A percentile compares a stretch with the other conserved stretches of the same genome.
Conservation (phyloP, 768 basidiomycete genomes). For the Trametopsis cervina region DNA sequence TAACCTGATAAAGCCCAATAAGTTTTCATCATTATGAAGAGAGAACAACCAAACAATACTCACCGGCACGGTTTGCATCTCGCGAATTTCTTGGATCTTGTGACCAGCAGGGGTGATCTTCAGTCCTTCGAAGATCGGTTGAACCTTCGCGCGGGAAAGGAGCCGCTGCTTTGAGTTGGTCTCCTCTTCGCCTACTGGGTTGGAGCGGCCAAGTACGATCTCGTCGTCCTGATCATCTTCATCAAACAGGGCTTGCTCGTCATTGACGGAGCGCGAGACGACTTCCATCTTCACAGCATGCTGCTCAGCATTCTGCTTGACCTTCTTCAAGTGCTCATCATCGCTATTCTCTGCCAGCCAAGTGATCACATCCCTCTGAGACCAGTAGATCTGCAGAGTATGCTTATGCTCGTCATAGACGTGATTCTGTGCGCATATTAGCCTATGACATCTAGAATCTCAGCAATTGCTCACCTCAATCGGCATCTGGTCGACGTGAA, state of each 20-base stretch:
- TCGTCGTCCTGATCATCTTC: slow-evolving; percentile 82
- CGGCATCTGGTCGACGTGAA: slow-evolving; percentile 98
- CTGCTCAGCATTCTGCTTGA: slow-evolving; percentile 88
- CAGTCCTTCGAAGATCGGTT: slow-evolving; percentile 81
- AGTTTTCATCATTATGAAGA: not conserved
- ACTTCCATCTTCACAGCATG: slow-evolving; percentile 91
- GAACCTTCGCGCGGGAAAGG: slow-evolving; percentile 66
- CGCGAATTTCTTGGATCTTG: slow-evolving; percentile 90
- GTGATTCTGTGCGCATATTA: slow-evolving; percentile 55
- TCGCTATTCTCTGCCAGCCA: slow-evolving; percentile 96
- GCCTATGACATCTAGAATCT: not conserved
- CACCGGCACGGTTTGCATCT: slow-evolving; percentile 91
- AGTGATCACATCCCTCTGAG: slow-evolving; percentile 84
- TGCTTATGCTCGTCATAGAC: slow-evolving; percentile 95
- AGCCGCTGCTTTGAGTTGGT: slow-evolving; percentile 73
- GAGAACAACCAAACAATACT: slow-evolving; percentile 23
- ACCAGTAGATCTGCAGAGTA: slow-evolving; percentile 95
- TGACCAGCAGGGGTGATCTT: slow-evolving; percentile 71
- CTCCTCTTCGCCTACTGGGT: slow-evolving; percentile 26
- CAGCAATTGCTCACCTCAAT: slow-evolving; percentile 62
- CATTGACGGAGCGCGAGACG: slow-evolving; percentile 74
- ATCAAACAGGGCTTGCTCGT: slow-evolving; percentile 84
- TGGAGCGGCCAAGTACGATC: slow-evolving; percentile 62
- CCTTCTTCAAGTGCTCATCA: slow-evolving; percentile 92
- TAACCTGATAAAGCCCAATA: slow-evolving; percentile 66